Evolutionary conservation across 169 alveolate species (phyloP), one percentile per base, ranked within the genome.

Genomic region (Condylostoma magnum): DNA sequence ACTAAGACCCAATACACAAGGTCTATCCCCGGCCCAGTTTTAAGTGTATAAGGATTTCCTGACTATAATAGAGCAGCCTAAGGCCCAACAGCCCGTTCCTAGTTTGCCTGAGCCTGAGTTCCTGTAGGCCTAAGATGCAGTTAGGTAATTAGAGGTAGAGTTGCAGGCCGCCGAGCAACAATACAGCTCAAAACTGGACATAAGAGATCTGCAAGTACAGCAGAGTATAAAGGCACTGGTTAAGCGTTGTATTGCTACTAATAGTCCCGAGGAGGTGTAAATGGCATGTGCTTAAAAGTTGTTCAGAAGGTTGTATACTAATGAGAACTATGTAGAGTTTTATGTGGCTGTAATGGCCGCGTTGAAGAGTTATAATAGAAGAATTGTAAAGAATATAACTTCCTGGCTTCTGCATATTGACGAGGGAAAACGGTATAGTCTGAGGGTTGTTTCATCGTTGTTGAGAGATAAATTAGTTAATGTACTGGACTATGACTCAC

Each of bases 11-110:
- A 76, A 79, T 28, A 74, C 74, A n/a, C 53, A 65, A 8, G 93
- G 94, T 22, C 68, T 87, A 20, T 77, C 93, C 4, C 88, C 81
- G 5, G 84, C 80, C n/a, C 83, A 91, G 79, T 77, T 82, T 50
- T 73, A 85, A 82, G 87, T 87, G 5, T 91, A 91, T 69, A 82
- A 85, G 52, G 92, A 91, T 41, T 91, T 90, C 50, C 18, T 67
- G 34, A 20, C 44, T 4, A 67, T 67, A 2, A 50, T 67, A 20
- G 76, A 67, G n/a, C 20, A 28, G 41, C 76, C 58, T 41, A 53
- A 53, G 20, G 25, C 30, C 38, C n/a, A 27, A 33, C 65, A 1
- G 38, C 2, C n/a, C 65, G 44, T n/a, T 27, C 38, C 4, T 6
- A 47, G n/a, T 15, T 34, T 57, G 58, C 73, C 25, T 43, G 46